A percentile compares a stretch with the other conserved stretches of the same genome.
phyloP scores from a whole-genome alignment of 345 rosid genomes.

The Sisymbrium irio region DNA sequence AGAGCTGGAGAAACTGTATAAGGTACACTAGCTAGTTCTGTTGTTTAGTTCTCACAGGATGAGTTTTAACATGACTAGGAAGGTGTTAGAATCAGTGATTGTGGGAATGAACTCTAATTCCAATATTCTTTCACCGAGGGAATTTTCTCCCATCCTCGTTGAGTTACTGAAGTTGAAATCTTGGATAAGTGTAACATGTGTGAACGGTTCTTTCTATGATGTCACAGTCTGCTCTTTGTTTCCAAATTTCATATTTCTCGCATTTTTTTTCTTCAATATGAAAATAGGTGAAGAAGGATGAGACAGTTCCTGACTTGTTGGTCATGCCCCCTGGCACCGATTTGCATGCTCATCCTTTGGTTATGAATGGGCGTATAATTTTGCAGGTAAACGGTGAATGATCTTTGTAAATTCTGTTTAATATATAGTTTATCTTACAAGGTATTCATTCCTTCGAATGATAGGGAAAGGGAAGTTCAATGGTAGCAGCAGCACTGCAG shows the following conservation, averaged over 20 bases:
- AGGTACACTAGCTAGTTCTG: slow-evolving; percentile 41
- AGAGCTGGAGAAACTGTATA: slow-evolving; percentile 56
- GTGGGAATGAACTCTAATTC: neutral
- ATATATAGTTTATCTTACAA: neutral
- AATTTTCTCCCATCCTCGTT: neutral
- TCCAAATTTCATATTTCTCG: neutral
- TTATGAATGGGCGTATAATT: slow-evolving; percentile 67
- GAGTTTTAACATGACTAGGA: neutral
- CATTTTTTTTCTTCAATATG: neutral
- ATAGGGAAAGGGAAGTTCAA: slow-evolving; percentile 94
- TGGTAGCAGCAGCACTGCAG: slow-evolving; percentile 82
- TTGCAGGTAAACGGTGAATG: slow-evolving; percentile 54
- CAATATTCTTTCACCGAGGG: neutral
- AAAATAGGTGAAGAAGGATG: slow-evolving; percentile 73
- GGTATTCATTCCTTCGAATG: slow-evolving; percentile 1
- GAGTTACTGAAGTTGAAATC: neutral
- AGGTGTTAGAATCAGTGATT: neutral
- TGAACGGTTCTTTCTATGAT: neutral
- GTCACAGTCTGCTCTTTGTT: neutral
- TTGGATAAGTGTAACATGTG: neutral
- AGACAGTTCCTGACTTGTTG: slow-evolving; percentile 64
- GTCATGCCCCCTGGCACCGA: slow-evolving; percentile 74
- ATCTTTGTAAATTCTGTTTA: neutral
- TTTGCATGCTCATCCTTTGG: slow-evolving; percentile 81
- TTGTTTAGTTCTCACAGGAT: neutral